phyloP scores from a whole-genome alignment of 495 filamentous ascomycete species.

The Neurospora sp. region DNA sequence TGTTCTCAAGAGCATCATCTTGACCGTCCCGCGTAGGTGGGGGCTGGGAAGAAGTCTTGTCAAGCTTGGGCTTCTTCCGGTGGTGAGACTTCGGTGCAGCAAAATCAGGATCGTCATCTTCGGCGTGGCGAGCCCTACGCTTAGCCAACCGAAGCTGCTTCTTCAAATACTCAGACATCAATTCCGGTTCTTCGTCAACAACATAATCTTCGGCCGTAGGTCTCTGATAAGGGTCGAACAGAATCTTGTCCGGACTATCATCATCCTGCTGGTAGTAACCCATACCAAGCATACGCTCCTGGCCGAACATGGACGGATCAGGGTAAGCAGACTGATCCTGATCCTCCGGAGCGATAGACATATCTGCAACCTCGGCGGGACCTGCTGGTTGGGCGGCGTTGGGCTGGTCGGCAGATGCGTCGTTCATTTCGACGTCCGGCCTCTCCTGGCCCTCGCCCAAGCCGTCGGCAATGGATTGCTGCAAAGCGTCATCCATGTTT shows the following conservation, averaged over 20 bases:
- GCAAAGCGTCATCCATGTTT: slow-evolving; percentile 22
- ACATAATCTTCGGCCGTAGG: slow-evolving; percentile 28
- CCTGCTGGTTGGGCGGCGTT: slow-evolving; percentile 2
- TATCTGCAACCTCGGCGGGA: slow-evolving; percentile 16
- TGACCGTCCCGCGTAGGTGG: slow-evolving; percentile 6
- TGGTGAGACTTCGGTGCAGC: slow-evolving; percentile 22
- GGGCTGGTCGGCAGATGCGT: neutral
- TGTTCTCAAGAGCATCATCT: slow-evolving; percentile 24
- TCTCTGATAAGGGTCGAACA: slow-evolving; percentile 39
- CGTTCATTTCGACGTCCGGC: neutral
- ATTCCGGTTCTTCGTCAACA: slow-evolving; percentile 28
- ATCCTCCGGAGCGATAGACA: slow-evolving; percentile 10
- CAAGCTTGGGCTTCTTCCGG: slow-evolving; percentile 25
- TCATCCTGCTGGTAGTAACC: slow-evolving; percentile 46
- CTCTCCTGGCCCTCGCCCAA: slow-evolving; percentile 25
- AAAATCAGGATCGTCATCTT: slow-evolving; percentile 39
- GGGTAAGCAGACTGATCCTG: slow-evolving; percentile 35
- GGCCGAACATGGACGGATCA: slow-evolving; percentile 32
- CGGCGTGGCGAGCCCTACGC: slow-evolving; percentile 33
- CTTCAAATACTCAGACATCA: slow-evolving; percentile 34
- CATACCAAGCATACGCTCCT: slow-evolving; percentile 42
- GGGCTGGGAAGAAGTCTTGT: neutral
- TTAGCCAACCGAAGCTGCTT: slow-evolving; percentile 37
- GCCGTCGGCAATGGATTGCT: slow-evolving; percentile 21
- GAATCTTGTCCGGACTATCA: slow-evolving; percentile 37